These are phyloP conservation scores for Colletotrichum horii DNA, from an alignment of 2,329 filamentous ascomycete species.

Conservation along the genomic window DNA sequence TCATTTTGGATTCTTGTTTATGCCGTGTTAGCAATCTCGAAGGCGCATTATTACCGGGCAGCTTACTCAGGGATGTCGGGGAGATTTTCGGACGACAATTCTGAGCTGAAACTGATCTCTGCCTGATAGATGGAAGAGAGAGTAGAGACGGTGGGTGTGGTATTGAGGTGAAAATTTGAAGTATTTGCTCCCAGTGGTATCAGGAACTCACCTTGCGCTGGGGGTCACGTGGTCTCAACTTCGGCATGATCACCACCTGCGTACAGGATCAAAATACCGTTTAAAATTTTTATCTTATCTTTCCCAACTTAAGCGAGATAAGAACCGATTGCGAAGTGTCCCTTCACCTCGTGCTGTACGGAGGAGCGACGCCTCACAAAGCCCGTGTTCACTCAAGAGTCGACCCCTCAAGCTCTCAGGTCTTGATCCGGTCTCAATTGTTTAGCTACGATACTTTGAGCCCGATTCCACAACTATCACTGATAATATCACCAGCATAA, in stretches of 20 bases:
- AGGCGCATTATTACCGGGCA: neutral
- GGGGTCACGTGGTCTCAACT: neutral
- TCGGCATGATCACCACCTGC: neutral
- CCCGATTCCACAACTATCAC: too few species aligned
- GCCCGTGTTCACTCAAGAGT: neutral
- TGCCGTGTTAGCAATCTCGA: neutral
- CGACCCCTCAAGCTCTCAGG: too few species aligned
- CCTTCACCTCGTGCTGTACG: neutral
- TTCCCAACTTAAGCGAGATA: neutral
- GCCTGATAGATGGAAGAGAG: neutral
- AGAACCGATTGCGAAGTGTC: neutral
- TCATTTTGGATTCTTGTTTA: neutral
- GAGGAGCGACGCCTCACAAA: neutral
- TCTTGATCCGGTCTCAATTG: too few species aligned
- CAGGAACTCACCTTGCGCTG: neutral
- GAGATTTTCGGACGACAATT: neutral
- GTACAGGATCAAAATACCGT: neutral
- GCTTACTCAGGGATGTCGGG: neutral
- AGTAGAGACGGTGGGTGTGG: neutral
- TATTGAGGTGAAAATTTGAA: neutral
- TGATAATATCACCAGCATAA: too few species aligned
- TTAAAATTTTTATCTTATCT: neutral
- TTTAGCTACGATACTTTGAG: accelerated
- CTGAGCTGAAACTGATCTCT: neutral
- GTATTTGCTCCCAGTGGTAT: neutral